Evolutionary conservation across 352 stramenopile species (phyloP).

Genomic region (Globisporangium mamillatum): DNA sequence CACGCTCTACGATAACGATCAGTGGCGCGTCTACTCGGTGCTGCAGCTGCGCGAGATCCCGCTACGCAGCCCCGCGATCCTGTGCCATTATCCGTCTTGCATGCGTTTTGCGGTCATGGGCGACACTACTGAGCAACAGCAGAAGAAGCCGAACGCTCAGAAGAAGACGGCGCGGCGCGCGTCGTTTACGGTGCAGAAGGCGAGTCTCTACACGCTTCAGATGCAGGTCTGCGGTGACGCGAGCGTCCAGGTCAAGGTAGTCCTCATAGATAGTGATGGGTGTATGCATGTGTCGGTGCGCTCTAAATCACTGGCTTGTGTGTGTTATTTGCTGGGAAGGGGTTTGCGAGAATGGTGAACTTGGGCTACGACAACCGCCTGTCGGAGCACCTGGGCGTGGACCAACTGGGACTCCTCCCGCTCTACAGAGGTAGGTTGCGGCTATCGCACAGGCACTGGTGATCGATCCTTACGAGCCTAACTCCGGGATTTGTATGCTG

Average conservation of each 20-base stretch:
- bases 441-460: background rate
- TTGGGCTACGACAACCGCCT: constrained; percentile 43
- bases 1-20: constrained; percentile 55
- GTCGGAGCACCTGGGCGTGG: constrained; percentile 59
- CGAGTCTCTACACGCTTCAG: constrained; percentile 63
- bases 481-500: background rate
- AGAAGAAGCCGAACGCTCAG: background rate
- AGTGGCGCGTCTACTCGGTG: constrained; percentile 61
- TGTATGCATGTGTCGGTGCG: background rate
- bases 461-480: background rate
- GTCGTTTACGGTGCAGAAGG: constrained; percentile 14
- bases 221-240: constrained; percentile 51
- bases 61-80: constrained; percentile 44
- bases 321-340: constrained; percentile 17
- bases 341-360: constrained; percentile 51
- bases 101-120: constrained; percentile 42
- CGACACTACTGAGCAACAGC: background rate
- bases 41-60: constrained; percentile 58
- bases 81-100: constrained; percentile 57
- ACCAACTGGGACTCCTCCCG: constrained; percentile 55
- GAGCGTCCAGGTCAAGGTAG: constrained; percentile 47
- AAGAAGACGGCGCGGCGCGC: background rate
- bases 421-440: constrained; percentile 45
- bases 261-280: background rate
- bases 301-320: background rate